Evolutionary conservation across 345 rosid species (phyloP), one percentile per base, ranked within the genome.

Genomic region (Sisymbrium irio): DNA sequence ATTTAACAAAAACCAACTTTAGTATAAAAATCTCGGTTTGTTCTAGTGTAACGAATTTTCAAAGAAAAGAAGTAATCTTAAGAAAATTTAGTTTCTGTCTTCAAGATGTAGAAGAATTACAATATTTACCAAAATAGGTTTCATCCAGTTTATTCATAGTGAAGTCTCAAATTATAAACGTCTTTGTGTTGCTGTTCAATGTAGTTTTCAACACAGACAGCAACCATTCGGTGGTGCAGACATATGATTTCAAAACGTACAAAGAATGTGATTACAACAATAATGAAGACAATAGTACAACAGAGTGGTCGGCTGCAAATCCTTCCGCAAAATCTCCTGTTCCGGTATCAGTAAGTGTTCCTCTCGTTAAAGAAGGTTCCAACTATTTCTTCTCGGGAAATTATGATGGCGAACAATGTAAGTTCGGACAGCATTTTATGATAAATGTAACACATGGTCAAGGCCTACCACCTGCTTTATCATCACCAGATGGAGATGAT

Each of bases 141-240:
- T n/a, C n/a, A 15, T 20, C 20, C 7, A 19, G 57, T 33, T 13
- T 12, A 33, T 33, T 9, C 28, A 64, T 10, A 50, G 50, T 66
- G 7, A 18, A 28, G 15, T 45, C 17, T 69, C 30, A 7, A 32
- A 37, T 15, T 30, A 19, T 40, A n/a, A 47, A 65, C 20, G 13
- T 46, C 9, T 49, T 32, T 65, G 20, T 41, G 17, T 71, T 76
- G 27, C 19, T 70, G 49, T 70, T 28, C 35, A 0, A 15, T 77
- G 83, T 88, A 95, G 99, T 90, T 30, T 95, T 95, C 56, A 89
- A 90, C 79, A 92, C 99, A n/a, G 87, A 95, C 40, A 92, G 62
- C 47, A 95, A 92, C 76, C 99, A 92, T 76, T 90, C 99, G 1
- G 89, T 95, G 12, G 84, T 90, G 14, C 96, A 90, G 27, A 95